Evolutionary conservation across 2,329 filamentous ascomycete species (phyloP), one percentile per base, ranked within the genome.

Genomic region (Diaporthe eres): DNA sequence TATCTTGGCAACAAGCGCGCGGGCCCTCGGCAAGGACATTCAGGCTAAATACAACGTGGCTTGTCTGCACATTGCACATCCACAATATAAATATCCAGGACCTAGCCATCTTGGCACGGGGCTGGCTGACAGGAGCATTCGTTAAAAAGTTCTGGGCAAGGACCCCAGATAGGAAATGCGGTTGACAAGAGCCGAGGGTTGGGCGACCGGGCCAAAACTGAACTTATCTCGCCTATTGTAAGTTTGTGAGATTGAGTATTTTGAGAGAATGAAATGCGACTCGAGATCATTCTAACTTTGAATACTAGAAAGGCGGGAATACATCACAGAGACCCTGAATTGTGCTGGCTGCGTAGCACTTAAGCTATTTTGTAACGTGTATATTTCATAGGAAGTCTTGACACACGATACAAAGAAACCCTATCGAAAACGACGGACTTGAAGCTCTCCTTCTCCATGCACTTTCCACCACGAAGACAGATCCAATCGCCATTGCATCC

Each of bases 41-140:
- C 63, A 68, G 63, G 63, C 63, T 68, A 49, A 68, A 68, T 51
- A 10, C 28, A 68, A 68, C 63, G 63, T 68, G 63, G 63, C 63
- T 68, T 53, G 63, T n/a, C 22, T 37, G 44, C 44, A 37, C 63
- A 37, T 51, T 37, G 28, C 12, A n/a, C 63, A 51, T 68, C 44
- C 63, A 68, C 31, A 68, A 68, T 68, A 51, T 53, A 49, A 22
- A 51, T 12, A 68, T 51, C 22, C 63, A 34, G 19, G 63, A 44
- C 19, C 63, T 68, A 68, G 63, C 63, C 63, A 51, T n/a, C 63
- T 68, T 68, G 63, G 63, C 63, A 68, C 13, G 28, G 44, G 63
- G 37, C 28, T 68, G 47, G 63, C 17, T 67, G 4, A 49, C 28
- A 37, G 28, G 31, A 53, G 13, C 12, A 12, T 13, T 37, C 17